A percentile compares a stretch with the other conserved stretches of the same genome.
These are phyloP conservation scores for Globisporangium barbulae DNA, from an alignment of 352 stramenopile species.

Conservation along the genomic window DNA sequence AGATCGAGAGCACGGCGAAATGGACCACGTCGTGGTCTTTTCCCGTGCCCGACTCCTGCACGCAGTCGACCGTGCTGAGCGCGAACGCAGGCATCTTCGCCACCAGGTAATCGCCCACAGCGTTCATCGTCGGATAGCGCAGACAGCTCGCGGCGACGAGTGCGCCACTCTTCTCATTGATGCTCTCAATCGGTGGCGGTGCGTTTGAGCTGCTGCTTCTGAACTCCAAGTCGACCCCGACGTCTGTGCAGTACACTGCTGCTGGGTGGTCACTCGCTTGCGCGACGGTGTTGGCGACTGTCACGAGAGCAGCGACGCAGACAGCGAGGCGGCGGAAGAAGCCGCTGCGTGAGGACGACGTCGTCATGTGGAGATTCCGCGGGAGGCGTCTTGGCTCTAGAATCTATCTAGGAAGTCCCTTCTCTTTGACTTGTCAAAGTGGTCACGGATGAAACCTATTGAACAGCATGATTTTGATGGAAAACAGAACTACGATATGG, in stretches of 20 bases:
- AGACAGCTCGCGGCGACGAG: slow-evolving; percentile 25
- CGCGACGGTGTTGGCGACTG: slow-evolving; percentile 4
- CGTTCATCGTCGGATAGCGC: slow-evolving; percentile 31
- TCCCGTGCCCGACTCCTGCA: slow-evolving; percentile 27
- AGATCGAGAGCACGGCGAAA: slow-evolving; percentile 34
- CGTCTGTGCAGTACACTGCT: slow-evolving; percentile 40
- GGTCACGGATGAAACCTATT: too few species aligned
- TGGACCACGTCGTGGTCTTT: slow-evolving; percentile 30
- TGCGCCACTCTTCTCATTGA: neutral
- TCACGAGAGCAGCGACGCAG: neutral
- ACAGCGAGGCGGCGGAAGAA: neutral
- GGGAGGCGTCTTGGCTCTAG: too few species aligned
- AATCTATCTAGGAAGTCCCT: too few species aligned
- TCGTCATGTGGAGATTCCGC: neutral
- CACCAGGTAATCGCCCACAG: slow-evolving; percentile 30
- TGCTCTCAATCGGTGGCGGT: slow-evolving; percentile 13
- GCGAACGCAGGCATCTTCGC: slow-evolving; percentile 31
- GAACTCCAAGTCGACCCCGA: slow-evolving; percentile 45
- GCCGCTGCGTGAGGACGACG: slow-evolving; percentile 2
- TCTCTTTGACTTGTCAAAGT: too few species aligned
- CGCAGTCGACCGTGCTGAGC: slow-evolving; percentile 41
- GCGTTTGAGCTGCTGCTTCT: slow-evolving; percentile 7
- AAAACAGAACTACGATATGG: too few species aligned
- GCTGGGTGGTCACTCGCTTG: slow-evolving; percentile 9
- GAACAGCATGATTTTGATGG: too few species aligned